Conservation (phyloP, 371 early-diverging fungal genomes). For the Quaeritorhiza haematococci region DNA sequence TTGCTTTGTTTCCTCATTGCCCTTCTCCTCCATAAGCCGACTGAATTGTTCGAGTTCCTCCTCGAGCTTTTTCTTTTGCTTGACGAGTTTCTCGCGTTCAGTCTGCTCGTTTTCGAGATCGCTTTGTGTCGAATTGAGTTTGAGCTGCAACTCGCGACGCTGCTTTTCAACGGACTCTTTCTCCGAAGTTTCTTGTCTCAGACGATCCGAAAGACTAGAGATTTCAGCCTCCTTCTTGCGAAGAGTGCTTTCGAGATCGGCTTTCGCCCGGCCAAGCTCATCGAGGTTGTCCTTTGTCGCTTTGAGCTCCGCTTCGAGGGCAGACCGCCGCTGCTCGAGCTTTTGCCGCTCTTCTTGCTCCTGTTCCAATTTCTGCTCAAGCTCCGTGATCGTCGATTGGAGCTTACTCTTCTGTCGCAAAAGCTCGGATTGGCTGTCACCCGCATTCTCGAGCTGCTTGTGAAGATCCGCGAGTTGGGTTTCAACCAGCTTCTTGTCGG, state of each 20-base stretch:
- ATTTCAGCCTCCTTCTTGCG: conserved; percentile 40
- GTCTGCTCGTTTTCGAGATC: conserved; percentile 57
- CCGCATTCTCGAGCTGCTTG: conserved; percentile 50
- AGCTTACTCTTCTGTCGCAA: conserved; percentile 40
- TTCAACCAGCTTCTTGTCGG: conserved; percentile 55
- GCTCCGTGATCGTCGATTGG: conserved; percentile 45
- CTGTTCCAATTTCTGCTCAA: conserved; percentile 54
- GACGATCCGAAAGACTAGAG: conserved; percentile 30
- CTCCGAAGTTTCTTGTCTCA: conserved; percentile 42
- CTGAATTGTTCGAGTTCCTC: conserved; percentile 57
- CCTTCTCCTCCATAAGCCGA: conserved; percentile 66
- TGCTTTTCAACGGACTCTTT: conserved; percentile 52
- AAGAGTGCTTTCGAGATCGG: conserved; percentile 38
- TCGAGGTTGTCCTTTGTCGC: conserved; percentile 30
- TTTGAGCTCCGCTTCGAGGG: conserved; percentile 51
- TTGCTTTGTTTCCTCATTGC: conserved; percentile 66
- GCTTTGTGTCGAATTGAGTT: conserved; percentile 57
- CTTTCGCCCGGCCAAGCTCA: conserved; percentile 26
- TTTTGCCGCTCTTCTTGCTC: conserved; percentile 51
- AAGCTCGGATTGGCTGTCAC: conserved; percentile 49
- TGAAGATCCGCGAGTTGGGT: conserved; percentile 51
- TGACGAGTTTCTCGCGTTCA: conserved; percentile 54
- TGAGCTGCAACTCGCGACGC: conserved; percentile 52
- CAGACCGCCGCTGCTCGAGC: conserved; percentile 41
- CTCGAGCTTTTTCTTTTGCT: conserved; percentile 54